phyloP scores from a whole-genome alignment of 2,329 filamentous ascomycete genomes.

The Phialophora verrucosa region DNA sequence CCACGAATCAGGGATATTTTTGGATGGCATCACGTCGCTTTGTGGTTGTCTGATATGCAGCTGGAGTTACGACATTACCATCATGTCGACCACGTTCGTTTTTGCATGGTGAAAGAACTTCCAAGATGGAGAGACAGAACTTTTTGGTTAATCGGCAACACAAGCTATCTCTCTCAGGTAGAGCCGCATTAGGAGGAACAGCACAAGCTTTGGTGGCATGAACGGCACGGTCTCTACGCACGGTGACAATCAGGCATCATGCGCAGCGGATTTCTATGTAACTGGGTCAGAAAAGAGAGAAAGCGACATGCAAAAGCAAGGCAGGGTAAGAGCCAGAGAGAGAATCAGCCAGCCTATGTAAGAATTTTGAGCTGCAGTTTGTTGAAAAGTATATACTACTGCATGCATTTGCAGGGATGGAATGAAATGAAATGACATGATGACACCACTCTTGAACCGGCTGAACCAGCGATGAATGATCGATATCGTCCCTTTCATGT shows the following conservation, averaged over 20 bases:
- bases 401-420: slow-evolving; percentile 5
- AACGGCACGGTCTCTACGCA: neutral
- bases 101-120: neutral
- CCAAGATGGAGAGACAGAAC: neutral
- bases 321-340: neutral
- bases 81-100: slow-evolving; percentile 12
- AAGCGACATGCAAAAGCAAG: neutral
- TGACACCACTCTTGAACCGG: neutral
- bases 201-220: neutral
- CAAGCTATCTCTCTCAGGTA: neutral
- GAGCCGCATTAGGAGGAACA: neutral
- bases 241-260: too few species aligned
- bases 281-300: neutral
- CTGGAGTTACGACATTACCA: slow-evolving; percentile 13
- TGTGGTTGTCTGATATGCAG: slow-evolving; percentile 21
- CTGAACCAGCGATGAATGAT: neutral
- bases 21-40: slow-evolving; percentile 10
- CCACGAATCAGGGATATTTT: neutral
- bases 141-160: slow-evolving; percentile 1
- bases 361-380: slow-evolving; percentile 10
- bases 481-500: neutral
- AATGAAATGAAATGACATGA: slow-evolving; percentile 14
- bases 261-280: neutral
- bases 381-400: slow-evolving; percentile 11
- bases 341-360: neutral